Evolutionary conservation across 2,329 filamentous ascomycete species (phyloP).

Genomic region (Colletotrichum incanum): DNA sequence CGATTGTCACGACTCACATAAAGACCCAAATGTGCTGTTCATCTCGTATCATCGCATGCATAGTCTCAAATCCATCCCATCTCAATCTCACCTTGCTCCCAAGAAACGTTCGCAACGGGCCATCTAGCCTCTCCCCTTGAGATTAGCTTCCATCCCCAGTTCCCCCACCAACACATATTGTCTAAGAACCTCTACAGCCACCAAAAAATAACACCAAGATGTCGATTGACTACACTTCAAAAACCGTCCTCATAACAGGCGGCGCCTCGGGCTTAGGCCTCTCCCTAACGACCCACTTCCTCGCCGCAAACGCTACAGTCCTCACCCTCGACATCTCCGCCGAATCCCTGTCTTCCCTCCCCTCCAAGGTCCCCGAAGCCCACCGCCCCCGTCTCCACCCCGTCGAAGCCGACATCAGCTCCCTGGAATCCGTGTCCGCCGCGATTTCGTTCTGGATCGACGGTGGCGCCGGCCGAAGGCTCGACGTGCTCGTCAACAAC

Average conservation of each 20-base stretch:
- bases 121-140: too few relatives aligned
- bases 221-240: constrained; percentile 38
- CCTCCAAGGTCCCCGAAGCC: constrained; percentile 9
- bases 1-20: too few relatives aligned
- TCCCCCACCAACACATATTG: background rate
- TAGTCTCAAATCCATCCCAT: too few relatives aligned
- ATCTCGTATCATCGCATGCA: too few relatives aligned
- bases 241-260: constrained; percentile 32
- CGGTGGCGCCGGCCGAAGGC: constrained; percentile 17
- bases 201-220: background rate
- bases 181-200: too few relatives aligned
- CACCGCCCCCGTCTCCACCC: constrained; percentile 8
- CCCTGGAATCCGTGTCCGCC: constrained; percentile 5
- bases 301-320: constrained; percentile 26
- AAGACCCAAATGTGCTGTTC: too few relatives aligned
- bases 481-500: constrained; percentile 72
- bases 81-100: too few relatives aligned
- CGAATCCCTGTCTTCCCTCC: constrained; percentile 6
- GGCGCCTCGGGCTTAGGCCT: constrained; percentile 23
- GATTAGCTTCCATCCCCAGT: too few relatives aligned
- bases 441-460: background rate
- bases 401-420: constrained; percentile 8
- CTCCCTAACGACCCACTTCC: constrained; percentile 19
- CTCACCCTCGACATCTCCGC: constrained; percentile 30
- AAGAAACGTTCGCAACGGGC: too few relatives aligned